phyloP scores from a whole-genome alignment of 2,329 filamentous ascomycete genomes.

The Tolypocladium tropicale region DNA sequence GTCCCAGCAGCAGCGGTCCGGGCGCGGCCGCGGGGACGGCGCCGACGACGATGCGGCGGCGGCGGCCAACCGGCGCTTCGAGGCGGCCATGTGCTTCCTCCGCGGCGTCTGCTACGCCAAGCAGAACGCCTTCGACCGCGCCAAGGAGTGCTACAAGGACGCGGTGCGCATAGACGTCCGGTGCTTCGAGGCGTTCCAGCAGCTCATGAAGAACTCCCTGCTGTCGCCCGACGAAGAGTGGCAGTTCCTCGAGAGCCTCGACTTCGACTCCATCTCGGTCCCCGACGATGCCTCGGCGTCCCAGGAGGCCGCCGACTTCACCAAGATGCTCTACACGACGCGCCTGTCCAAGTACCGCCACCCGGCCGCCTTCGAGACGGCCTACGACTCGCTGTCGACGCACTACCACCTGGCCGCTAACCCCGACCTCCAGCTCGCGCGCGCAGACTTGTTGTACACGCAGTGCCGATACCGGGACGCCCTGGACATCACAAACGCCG shows the following conservation, averaged over 20 bases:
- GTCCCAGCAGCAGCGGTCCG: slow-evolving; percentile 23
- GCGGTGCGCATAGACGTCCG: slow-evolving; percentile 94
- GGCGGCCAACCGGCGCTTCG: slow-evolving; percentile 67
- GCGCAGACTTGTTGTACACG: slow-evolving; percentile 85
- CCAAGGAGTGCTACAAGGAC: slow-evolving; percentile 97
- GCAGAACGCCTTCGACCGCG: slow-evolving; percentile 92
- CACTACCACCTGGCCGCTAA: slow-evolving; percentile 85
- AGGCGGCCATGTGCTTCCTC: slow-evolving; percentile 95
- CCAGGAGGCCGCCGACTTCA: slow-evolving; percentile 87
- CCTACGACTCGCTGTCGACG: slow-evolving; percentile 82
- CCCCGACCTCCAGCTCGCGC: slow-evolving; percentile 79
- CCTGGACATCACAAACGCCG: slow-evolving; percentile 69
- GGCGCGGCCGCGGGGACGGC: slow-evolving; percentile 21
- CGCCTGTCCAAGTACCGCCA: slow-evolving; percentile 92
- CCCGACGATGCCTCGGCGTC: slow-evolving; percentile 54
- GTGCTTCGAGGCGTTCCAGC: slow-evolving; percentile 96
- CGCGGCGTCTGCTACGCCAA: slow-evolving; percentile 91
- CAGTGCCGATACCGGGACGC: slow-evolving; percentile 90
- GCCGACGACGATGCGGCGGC: slow-evolving; percentile 51
- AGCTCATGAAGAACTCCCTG: slow-evolving; percentile 92
- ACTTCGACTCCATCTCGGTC: slow-evolving; percentile 75
- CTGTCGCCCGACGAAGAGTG: slow-evolving; percentile 86
- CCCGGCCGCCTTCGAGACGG: slow-evolving; percentile 68
- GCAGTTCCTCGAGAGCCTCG: slow-evolving; percentile 75
- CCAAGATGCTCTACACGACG: slow-evolving; percentile 92